Percentiles rank a stretch among this genome's conserved stretches.
These are phyloP conservation scores for Lenwebbia sp. DNA, from an alignment of 345 rosid species.

Conservation along the genomic window DNA sequence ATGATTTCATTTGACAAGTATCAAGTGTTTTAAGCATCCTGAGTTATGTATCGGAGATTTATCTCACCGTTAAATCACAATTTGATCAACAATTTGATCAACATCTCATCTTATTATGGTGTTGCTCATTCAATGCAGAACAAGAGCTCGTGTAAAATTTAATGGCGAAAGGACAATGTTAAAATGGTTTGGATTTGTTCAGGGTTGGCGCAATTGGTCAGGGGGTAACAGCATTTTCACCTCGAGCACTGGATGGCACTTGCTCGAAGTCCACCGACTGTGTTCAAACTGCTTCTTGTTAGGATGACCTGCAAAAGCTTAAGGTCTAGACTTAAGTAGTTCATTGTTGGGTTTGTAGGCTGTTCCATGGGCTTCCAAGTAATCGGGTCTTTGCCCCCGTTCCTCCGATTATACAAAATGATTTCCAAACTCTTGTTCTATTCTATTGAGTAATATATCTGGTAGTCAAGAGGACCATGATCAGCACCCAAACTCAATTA, in stretches of 20 bases:
- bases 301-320: rapidly evolving
- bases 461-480: not conserved
- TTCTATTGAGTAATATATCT: too few species aligned
- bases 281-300: rapidly evolving
- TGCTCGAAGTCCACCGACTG: rapidly evolving
- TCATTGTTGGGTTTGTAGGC: too few species aligned
- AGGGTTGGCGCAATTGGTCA: not conserved
- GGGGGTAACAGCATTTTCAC: rapidly evolving
- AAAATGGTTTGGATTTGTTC: not conserved
- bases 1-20: not conserved
- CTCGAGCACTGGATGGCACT: rapidly evolving
- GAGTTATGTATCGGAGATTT: not conserved
- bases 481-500: not conserved
- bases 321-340: rapidly evolving
- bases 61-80: not conserved
- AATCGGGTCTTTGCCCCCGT: too few species aligned
- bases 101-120: not conserved
- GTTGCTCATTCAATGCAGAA: not conserved
- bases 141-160: not conserved
- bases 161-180: not conserved
- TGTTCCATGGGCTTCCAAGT: too few species aligned
- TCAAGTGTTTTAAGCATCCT: rapidly evolving
- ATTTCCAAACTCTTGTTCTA: too few species aligned
- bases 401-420: too few species aligned
- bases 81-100: too few species aligned